Base-by-base conservation (phyloP, 306 rosid species). In the Fragaria iinumae region DNA sequence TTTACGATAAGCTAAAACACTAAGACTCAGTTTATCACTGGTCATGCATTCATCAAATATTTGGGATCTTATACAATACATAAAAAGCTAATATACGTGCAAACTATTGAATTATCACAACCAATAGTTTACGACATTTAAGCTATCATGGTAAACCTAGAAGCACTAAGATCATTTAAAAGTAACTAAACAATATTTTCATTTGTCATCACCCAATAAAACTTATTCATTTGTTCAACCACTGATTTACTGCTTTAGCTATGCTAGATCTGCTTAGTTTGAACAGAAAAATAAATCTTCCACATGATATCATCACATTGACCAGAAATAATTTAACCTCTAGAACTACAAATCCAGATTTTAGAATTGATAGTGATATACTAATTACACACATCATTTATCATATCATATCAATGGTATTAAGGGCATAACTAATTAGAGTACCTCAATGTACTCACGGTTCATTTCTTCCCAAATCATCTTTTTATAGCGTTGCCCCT, bases 401-500 rank as follows among this genome's bases (percentile, higher is more conserved):
- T 49, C 17, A 50, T 49, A 32, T 5, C 2, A 14, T 23, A 38
- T 5, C 38, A 56, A 73, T 23, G 52, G 23, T 55, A 38, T 1
- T 39, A 56, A 13, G 11, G 8, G 18, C 13, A 49, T 12, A 39
- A 14, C 36, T 34, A 53, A 55, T 13, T 55, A 53, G 20, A 18
- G 44, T 73, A 73, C 76, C 67, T 55, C 67, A 38, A 73, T 73
- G 67, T 73, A 73, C 67, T 73, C 76, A 18, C 76, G 76, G 67
- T 73, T 73, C 76, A 73, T 29, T 29, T 29, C 76, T 56, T 73
- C 76, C 76, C 76, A 73, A 11, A 73, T 73, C 39, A 73, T 73
- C 76, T 73, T 56, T 73, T 73, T 73, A 34, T 55, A 56, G 32
- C 67, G 67, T 23, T 73, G 41, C 67, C 76, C 76, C 67, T 73